Percentiles rank a stretch among this genome's conserved stretches.
phyloP scores from a whole-genome alignment of 208 protist species.

The Trypanosoma theileri region DNA sequence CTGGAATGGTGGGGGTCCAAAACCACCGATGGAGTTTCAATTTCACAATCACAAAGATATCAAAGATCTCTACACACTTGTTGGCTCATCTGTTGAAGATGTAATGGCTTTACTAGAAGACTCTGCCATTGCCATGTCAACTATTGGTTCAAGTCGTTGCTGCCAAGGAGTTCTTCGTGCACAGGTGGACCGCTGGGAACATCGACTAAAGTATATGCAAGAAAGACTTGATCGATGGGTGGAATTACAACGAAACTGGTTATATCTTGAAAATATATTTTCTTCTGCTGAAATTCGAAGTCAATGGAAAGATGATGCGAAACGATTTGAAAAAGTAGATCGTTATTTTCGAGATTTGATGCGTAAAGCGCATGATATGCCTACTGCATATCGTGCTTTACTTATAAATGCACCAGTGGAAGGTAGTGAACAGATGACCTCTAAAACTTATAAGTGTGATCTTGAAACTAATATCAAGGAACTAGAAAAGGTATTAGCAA shows the following conservation, averaged over 20 bases:
- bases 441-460: conserved; percentile 79
- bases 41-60: conserved; percentile 94
- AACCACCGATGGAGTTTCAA: conserved; percentile 91
- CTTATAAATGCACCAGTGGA: conserved; percentile 89
- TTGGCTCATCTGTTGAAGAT: conserved; percentile 92
- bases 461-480: conserved; percentile 91
- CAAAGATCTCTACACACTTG: conserved; percentile 92
- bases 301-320: conserved; percentile 96
- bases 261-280: conserved; percentile 97
- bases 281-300: conserved; percentile 94
- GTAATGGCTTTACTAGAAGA: conserved; percentile 92
- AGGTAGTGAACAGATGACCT: conserved; percentile 30
- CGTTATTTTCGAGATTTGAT: conserved; percentile 95
- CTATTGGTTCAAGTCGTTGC: conserved; percentile 92
- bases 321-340: conserved; percentile 94
- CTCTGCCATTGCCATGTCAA: conserved; percentile 89
- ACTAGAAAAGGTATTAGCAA: conserved; percentile 94
- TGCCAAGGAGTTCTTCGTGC: conserved; percentile 90
- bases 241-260: conserved; percentile 95
- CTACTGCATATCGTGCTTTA: conserved; percentile 87
- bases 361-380: conserved; percentile 91
- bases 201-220: conserved; percentile 91
- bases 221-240: conserved; percentile 94
- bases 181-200: conserved; percentile 95
- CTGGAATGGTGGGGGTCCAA: conserved; percentile 91